Base-by-base conservation (phyloP, 106 monocot genomes). In the Vanilla planifolia region DNA sequence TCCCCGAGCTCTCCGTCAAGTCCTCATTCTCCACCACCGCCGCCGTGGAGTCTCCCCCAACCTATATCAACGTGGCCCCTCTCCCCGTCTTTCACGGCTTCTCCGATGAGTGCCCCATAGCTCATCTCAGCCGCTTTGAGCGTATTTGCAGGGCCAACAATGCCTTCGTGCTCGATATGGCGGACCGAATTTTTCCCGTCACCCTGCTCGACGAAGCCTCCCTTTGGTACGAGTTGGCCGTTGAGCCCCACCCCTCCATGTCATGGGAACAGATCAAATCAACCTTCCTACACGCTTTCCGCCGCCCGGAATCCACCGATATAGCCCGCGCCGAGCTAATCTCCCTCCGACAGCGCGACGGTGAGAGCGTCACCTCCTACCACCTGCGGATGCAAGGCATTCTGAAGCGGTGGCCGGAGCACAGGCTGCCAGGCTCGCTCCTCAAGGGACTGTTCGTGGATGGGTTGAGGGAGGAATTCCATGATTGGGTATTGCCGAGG, bases 391-490 rank as follows among this genome's bases (percentile, higher is more conserved):
- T 71, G 60, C 64, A 61, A 48, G 69, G 77, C 69, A 69, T 88
- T 3, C 56, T 95, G 48, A 80, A 64, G 66, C 64, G 73, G 52
- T 96, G 86, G 87, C 87, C 91, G 30, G 87, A 74, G 13, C 79
- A 87, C 65, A 84, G 84, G 8, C 51, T 91, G 22, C 69, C 86
- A 17, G 90, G 81, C 8, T 63, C 59, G 48, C 29, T 87, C 33
- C 50, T 91, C 23, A 83, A 51, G 40, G 83, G 74, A 6, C 45
- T 88, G 5, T 96, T 96, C 33, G 59, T 87, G 5, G 90, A 96
- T 39, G 91, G 90, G 26, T 41, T 91, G 62, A 74, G 61, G 23
- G 77, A 81, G 61, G 91, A 82, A 13, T 77, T 69, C 23, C 62
- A 57, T 56, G 86, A 81, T 7, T 79, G 87, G 96, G 68, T 91